Base-by-base conservation (phyloP, 305 asterid species). In the Stenogyne calaminthoides region DNA sequence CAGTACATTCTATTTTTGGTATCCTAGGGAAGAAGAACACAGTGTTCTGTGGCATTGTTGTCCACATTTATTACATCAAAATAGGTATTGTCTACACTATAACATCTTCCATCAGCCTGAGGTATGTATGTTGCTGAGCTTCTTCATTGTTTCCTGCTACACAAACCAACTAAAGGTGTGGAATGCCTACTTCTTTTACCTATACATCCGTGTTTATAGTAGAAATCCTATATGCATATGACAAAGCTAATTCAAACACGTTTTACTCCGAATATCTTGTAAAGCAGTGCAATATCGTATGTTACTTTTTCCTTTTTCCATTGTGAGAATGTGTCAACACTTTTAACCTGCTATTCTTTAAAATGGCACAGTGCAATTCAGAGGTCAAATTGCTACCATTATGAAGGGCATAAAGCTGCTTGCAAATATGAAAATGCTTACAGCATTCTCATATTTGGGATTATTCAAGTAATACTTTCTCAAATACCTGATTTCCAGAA, bases 401-500 rank as follows among this genome's bases (percentile, higher is more conserved):
- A 52, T 47, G 52, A 82, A 66, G 98, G 96, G 19, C 95, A 85
- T 74, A 9, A 74, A 56, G 86, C 92, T 69, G 64, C 70, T 40
- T 92, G 97, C 78, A 65, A 75, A 59, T 81, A 81, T 54, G 76
- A 55, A 52, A 76, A 34, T 72, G 65, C 82, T 44, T 61, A 69
- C 55, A 86, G 80, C 76, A 87, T 84, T 76, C 87, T 92, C 73
- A 69, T 85, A 15, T 92, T 90, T 76, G 98, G 96, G 76, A 8
- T 69, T 18, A 47, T 90, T 65, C 92, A 90, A 82, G 78, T 80
- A 15, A 40, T 87, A 5, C 84, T 74, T n/a, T 92, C 98, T 20
- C 96, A 92, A 70, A 88, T 90, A 73, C 95, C 96, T 37, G 86
- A 92, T 72, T 88, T 92, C 40, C 87, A 67, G 3, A 83, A 80